Evolutionary conservation across 352 stramenopile species (phyloP), one percentile per base, ranked within the genome.

Genomic region (Phytophthora tubulina): DNA sequence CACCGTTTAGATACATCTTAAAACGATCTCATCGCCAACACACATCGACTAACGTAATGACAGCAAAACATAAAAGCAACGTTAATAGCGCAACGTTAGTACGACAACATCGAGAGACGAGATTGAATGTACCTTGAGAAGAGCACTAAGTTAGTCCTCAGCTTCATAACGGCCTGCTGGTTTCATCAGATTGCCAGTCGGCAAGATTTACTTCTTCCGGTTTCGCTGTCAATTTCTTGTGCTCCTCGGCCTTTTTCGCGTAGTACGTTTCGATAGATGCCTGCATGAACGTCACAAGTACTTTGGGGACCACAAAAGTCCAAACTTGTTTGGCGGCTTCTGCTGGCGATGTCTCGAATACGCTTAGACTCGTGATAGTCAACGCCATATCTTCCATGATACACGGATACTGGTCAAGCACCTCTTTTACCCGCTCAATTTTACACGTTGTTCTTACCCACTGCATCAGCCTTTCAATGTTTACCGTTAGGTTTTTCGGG

Each of bases 371-470:
- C 9, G 44, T 49, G 3, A 17, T 14, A 30, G n/a, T 39, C 27
- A 41, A 9, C 2, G 48, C 35, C 17, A 64, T 64, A 31, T 64
- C 32, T 17, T 64, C 44, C 44, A 64, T 38, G 17, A 64, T 46
- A n/a, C 48, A 33, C 11, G 57, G 45, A 30, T 64, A 56, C 14
- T 55, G 44, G 2, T 56, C 35, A 11, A 56, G 57, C 3, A 65
- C 57, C 17, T 49, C 17, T 41, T 56, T 41, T 3, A 65, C 57
- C 39, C 21, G 21, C 21, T 21, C 21, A 21, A 21, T 21, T 21
- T 21, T 21, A 21, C 21, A 21, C 21, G 21, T 21, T 21, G 21
- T 1, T 21, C 21, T 21, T 21, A 1, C 21, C 21, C 21, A 21
- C 21, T 21, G 21, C 21, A 21, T 21, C 21, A 21, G 21, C 21